These are phyloP conservation scores for Mycena leptocephala DNA, from an alignment of 768 basidiomycete genomes.

Conservation along the genomic window DNA sequence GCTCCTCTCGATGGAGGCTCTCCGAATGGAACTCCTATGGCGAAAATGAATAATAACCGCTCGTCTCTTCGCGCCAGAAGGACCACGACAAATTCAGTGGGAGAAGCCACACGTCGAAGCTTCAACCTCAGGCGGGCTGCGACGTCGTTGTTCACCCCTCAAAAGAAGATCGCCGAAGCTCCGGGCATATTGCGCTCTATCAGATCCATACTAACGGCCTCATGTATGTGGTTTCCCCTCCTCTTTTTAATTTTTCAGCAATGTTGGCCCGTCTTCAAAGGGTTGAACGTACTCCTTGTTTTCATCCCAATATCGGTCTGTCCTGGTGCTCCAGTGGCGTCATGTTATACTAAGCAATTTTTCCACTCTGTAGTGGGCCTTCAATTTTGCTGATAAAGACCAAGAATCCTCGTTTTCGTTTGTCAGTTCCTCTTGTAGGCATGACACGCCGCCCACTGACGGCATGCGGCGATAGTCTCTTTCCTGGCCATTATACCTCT, in stretches of 20 bases:
- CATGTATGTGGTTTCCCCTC: constrained; percentile 72
- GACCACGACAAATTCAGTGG: neutral
- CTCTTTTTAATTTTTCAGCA: neutral
- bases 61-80: constrained; percentile 3
- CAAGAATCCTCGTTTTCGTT: constrained; percentile 79
- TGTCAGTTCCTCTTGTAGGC: constrained; percentile 65
- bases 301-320: constrained; percentile 84
- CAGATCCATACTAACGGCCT: constrained; percentile 67
- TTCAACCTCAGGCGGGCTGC: constrained; percentile 37
- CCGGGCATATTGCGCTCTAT: constrained; percentile 68
- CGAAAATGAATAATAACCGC: neutral
- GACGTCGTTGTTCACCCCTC: constrained; percentile 55
- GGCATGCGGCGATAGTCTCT: constrained; percentile 62
- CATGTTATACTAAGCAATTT: neutral
- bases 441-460: constrained; percentile 12
- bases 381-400: constrained; percentile 70
- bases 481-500: constrained; percentile 90
- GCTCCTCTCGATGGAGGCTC: too few relatives aligned
- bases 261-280: constrained; percentile 51
- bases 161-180: constrained; percentile 56
- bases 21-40: constrained; percentile 30
- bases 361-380: constrained; percentile 77
- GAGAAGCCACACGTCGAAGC: constrained; percentile 21
- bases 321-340: neutral
- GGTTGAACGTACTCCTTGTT: constrained; percentile 79